phyloP scores from a whole-genome alignment of 2,329 filamentous ascomycete genomes.

The Stemphylium lycopersici region DNA sequence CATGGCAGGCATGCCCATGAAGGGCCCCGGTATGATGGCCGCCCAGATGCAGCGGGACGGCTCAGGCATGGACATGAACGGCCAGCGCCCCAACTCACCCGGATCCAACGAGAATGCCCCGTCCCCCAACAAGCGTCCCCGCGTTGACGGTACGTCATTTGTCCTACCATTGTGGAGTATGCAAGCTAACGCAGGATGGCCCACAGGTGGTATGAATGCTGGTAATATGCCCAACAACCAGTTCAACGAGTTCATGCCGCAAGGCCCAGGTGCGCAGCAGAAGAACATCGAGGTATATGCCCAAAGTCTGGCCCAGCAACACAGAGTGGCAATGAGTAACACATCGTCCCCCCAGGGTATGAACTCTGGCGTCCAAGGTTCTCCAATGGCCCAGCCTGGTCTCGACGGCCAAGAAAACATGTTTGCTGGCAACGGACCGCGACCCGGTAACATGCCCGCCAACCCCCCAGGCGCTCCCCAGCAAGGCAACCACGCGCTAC shows the following conservation, averaged over 20 bases:
- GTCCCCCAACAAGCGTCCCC: slow-evolving; percentile 88
- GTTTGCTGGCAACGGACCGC: slow-evolving; percentile 43
- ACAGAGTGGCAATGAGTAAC: slow-evolving; percentile 79
- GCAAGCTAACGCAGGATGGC: slow-evolving; percentile 62
- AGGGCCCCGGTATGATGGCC: slow-evolving; percentile 63
- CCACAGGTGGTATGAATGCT: slow-evolving; percentile 76
- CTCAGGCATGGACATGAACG: slow-evolving; percentile 84
- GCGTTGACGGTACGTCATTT: slow-evolving; percentile 72
- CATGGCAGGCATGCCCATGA: slow-evolving; percentile 70
- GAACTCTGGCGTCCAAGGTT: slow-evolving; percentile 76
- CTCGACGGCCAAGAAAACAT: slow-evolving; percentile 43
- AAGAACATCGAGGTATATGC: slow-evolving; percentile 90
- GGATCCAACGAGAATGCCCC: slow-evolving; percentile 84
- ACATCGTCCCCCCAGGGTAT: slow-evolving; percentile 79
- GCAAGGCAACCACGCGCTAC: slow-evolving; percentile 76
- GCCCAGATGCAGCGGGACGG: slow-evolving; percentile 86
- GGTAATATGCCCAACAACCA: slow-evolving; percentile 75
- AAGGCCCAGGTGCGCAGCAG: slow-evolving; percentile 67
- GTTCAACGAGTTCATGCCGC: slow-evolving; percentile 68
- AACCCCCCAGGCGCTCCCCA: slow-evolving; percentile 58
- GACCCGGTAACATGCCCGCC: slow-evolving; percentile 63
- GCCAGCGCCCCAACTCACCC: slow-evolving; percentile 77
- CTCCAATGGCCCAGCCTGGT: slow-evolving; percentile 75
- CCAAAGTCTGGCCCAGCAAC: slow-evolving; percentile 81
- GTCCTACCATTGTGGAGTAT: slow-evolving; percentile 53